A percentile compares a stretch with the other conserved stretches of the same genome.
These are phyloP conservation scores for Mucor piriformis DNA, from an alignment of 371 early-diverging fungal genomes.

Conservation along the genomic window DNA sequence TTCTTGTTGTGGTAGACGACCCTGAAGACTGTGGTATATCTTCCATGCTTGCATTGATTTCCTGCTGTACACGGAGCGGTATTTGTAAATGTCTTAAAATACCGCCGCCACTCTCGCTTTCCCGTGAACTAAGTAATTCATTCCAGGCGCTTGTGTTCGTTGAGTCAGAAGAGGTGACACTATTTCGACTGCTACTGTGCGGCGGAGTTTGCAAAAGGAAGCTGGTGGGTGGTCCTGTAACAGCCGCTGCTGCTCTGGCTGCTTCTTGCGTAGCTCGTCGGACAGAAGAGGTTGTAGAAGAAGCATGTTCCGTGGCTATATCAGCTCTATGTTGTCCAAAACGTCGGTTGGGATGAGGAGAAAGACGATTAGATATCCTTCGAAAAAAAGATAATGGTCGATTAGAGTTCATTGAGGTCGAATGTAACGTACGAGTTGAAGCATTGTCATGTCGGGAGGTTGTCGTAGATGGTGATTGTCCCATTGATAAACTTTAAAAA, in stretches of 20 bases:
- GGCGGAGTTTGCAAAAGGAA: not conserved
- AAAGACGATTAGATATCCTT: conserved; percentile 24
- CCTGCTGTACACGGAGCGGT: conserved; percentile 10
- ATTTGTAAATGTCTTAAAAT: conserved; percentile 18
- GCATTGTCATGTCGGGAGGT: conserved; percentile 21
- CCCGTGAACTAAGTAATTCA: conserved; percentile 3
- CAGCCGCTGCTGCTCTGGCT: conserved; percentile 23
- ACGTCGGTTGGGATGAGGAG: conserved; percentile 12
- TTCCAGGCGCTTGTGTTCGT: not conserved
- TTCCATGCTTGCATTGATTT: not conserved
- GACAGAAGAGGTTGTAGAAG: conserved; percentile 21
- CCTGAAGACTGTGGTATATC: not conserved
- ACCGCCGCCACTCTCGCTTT: conserved; percentile 1
- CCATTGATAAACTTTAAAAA: conserved; percentile 4
- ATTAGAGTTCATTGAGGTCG: conserved; percentile 21
- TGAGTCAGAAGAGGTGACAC: conserved; percentile 11
- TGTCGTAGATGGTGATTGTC: conserved; percentile 16
- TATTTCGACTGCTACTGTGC: conserved; percentile 8
- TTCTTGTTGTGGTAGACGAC: conserved; percentile 21
- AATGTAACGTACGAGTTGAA: conserved; percentile 30
- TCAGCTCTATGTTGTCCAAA: conserved; percentile 10
- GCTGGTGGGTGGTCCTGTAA: conserved; percentile 20
- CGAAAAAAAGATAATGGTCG: conserved; percentile 21
- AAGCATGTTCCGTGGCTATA: conserved; percentile 12
- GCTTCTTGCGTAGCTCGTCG: conserved; percentile 28